Evolutionary conservation across 129 eudicot genomes (phyloP), one percentile per base, ranked within the genome.

Genomic region (Pulicaria dysenterica): DNA sequence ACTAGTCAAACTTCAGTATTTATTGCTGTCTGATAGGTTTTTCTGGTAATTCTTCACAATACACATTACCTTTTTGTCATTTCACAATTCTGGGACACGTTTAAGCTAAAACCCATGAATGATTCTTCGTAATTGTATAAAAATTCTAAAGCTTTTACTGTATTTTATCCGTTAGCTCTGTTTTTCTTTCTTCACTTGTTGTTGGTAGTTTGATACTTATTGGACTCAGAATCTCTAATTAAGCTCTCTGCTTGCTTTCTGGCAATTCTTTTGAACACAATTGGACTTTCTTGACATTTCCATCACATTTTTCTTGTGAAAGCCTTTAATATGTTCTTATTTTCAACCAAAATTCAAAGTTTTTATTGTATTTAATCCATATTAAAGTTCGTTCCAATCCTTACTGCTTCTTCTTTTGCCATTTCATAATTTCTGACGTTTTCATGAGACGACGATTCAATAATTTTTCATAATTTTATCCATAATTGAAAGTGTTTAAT

Each of bases 41-140:
- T 84, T 67, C 69, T 58, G 84, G 84, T 85, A 85, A 78, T 69
- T 71, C 5, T 75, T 12, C 45, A 11, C 41, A 53, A 69, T 61
- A 15, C 59, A 15, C 60, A 80, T 67, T 74, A 16, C 43, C 60
- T 15, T 42, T 68, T 80, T 37, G 77, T 74, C 84, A 68, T 64
- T 80, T 74, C 71, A 61, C 49, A 37, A 49, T 17, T 49, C 53
- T 70, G 38, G 54, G 12, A 60, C 80, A 59, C 42, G 41, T 44
- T 69, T 10, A 60, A 19, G 5, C 14, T 43, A 67, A 67, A 56
- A 45, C 50, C 68, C 69, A 67, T 67, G 24, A n/a, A 38, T 38
- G 37, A 39, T 47, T 47, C 13, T 24, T 47, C 16, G 11, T 57
- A 16, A 9, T 36, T 64, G 15, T 57, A 16, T 68, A 19, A 16